Conservation (phyloP, 2,329 filamentous ascomycete genomes). For the Colletotrichum horii region DNA sequence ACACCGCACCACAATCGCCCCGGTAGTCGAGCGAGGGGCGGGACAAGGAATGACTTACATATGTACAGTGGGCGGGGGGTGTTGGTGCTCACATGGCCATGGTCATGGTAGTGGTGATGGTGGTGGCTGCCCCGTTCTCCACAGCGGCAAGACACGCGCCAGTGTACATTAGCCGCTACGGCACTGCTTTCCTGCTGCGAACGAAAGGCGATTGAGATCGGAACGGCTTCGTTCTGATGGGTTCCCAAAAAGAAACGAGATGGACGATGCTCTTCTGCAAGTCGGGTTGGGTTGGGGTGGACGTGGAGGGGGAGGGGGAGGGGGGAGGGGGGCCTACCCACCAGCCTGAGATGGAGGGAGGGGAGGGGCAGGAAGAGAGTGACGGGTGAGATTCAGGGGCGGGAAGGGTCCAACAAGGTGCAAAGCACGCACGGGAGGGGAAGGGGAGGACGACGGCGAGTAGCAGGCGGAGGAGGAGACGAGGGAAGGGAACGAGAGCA, state of each 20-base stretch:
- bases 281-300: not conserved
- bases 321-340: not conserved
- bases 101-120: not conserved
- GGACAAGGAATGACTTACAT: constrained; percentile 22
- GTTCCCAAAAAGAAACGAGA: constrained; percentile 13
- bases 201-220: constrained; percentile 4
- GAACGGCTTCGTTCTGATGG: not conserved
- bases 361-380: not conserved
- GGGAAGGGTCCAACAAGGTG: not conserved
- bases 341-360: constrained; percentile 14
- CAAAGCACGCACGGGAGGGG: not conserved
- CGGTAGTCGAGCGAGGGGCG: not conserved
- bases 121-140: constrained; percentile 2
- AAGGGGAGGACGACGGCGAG: not conserved
- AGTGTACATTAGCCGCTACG: constrained; percentile 4
- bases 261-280: constrained; percentile 20
- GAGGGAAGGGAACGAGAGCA: not conserved
- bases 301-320: not conserved
- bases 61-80: not conserved
- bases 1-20: not conserved
- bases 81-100: not conserved
- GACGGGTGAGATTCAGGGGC: not conserved
- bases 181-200: not conserved
- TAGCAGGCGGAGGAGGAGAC: not conserved
- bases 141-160: constrained; percentile 17